Conservation (phyloP, 305 asterid genomes). For the Fraxinus sp. region DNA sequence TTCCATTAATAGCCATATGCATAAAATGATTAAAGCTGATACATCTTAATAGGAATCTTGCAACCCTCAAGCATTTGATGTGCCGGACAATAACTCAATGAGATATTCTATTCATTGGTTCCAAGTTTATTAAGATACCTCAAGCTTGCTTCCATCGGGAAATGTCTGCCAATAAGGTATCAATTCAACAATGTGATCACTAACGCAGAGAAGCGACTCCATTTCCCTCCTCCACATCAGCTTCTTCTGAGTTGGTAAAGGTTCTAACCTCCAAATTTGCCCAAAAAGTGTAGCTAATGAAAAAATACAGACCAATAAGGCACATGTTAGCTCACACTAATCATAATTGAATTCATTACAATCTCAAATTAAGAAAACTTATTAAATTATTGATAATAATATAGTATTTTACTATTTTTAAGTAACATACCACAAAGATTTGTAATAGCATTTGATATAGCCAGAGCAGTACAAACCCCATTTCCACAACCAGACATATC, state of each 20-base stretch:
- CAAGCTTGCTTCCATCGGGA: constrained; percentile 74
- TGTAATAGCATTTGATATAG: constrained; percentile 79
- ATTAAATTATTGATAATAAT: background rate
- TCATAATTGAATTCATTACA: background rate
- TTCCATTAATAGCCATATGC: background rate
- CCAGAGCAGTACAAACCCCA: constrained; percentile 79
- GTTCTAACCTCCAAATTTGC: constrained; percentile 86
- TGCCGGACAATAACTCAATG: background rate
- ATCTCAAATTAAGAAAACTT: background rate
- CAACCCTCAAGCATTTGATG: background rate
- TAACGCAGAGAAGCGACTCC: constrained; percentile 74
- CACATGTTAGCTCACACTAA: background rate
- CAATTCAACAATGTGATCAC: constrained; percentile 78
- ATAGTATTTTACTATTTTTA: too few relatives aligned
- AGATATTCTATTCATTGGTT: background rate
- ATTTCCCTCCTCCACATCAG: constrained; percentile 77
- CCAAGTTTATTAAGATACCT: constrained; percentile 36
- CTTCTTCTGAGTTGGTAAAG: constrained; percentile 54
- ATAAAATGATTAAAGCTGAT: background rate
- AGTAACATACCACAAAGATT: constrained; percentile 66
- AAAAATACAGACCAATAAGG: background rate
- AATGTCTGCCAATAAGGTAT: constrained; percentile 76
- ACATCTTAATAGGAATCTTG: background rate
- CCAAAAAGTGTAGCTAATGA: constrained; percentile 69
- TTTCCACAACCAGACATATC: constrained; percentile 92